These are phyloP conservation scores for Leccinum longicurvipes DNA, from an alignment of 768 basidiomycete genomes.

Conservation along the genomic window DNA sequence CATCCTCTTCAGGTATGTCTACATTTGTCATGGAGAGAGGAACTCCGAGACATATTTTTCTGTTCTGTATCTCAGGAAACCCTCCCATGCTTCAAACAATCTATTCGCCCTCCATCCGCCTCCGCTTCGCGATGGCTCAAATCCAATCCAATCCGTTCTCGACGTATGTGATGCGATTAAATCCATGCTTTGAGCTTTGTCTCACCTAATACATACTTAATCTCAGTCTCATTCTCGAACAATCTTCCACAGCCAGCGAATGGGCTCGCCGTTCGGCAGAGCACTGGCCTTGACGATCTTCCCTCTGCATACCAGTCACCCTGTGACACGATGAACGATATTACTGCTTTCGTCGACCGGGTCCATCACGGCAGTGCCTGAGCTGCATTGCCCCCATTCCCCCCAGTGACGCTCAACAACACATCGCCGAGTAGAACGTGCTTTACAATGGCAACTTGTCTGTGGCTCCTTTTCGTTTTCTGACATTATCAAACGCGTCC, in stretches of 20 bases:
- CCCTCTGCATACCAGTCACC: conserved; percentile 21
- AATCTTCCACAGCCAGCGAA: background rate
- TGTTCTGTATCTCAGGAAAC: no score
- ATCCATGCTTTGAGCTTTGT: background rate
- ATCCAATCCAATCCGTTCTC: conserved; percentile 11
- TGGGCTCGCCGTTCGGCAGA: background rate
- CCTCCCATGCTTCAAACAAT: background rate
- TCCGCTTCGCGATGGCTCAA: conserved; percentile 18
- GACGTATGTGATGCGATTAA: conserved; percentile 5
- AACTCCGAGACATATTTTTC: background rate
- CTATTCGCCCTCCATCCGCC: background rate
- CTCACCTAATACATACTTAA: background rate
- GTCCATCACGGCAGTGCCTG: conserved; percentile 13
- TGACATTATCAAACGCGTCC: background rate
- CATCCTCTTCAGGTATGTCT: no score
- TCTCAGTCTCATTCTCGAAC: background rate
- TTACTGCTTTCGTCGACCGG: background rate
- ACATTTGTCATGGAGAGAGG: no score
- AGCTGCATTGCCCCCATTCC: conserved; percentile 11
- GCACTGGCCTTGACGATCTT: background rate
- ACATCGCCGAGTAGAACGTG: conserved; percentile 15
- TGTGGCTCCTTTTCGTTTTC: background rate
- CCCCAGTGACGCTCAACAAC: conserved; percentile 3
- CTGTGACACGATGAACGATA: conserved; percentile 17
- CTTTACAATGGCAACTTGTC: conserved; percentile 17